Conservation (phyloP, 2,329 filamentous ascomycete species). For the Epichloe bromicola region DNA sequence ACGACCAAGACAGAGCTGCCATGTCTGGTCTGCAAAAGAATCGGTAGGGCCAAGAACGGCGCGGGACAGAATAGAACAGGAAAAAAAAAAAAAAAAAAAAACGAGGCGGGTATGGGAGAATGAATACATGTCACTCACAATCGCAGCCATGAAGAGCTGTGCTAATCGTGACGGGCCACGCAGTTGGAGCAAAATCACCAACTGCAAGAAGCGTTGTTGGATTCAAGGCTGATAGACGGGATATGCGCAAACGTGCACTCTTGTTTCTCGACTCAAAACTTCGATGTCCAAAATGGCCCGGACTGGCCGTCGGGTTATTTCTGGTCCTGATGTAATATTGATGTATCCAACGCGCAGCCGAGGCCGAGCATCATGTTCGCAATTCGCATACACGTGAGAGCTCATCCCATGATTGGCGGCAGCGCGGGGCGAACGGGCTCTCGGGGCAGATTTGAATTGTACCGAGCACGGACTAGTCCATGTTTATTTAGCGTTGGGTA, state of each 20-base stretch:
- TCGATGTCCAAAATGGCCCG: too few relatives aligned
- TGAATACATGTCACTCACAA: constrained; percentile 15
- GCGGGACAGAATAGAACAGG: background rate
- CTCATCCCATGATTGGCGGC: background rate
- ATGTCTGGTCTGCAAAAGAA: background rate
- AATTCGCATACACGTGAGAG: constrained; percentile 1
- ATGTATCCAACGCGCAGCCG: background rate
- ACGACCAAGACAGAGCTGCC: background rate
- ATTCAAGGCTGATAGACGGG: background rate
- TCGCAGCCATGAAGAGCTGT: constrained; percentile 21
- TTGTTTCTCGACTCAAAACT: too few relatives aligned
- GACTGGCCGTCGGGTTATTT: too few relatives aligned
- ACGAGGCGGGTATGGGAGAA: background rate
- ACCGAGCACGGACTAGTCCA: too few relatives aligned
- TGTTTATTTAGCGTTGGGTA: too few relatives aligned
- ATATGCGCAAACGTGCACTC: too few relatives aligned
- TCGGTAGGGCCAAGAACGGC: background rate
- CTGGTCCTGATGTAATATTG: background rate
- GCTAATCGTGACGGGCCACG: background rate
- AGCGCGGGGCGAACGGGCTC: background rate
- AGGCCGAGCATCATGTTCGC: background rate
- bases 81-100: background rate
- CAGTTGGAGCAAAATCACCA: constrained; percentile 1
- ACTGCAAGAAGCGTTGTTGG: background rate
- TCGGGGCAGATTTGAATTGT: too few relatives aligned